Conservation (phyloP, 495 filamentous ascomycete species). For the Hypoxylon rickii region DNA sequence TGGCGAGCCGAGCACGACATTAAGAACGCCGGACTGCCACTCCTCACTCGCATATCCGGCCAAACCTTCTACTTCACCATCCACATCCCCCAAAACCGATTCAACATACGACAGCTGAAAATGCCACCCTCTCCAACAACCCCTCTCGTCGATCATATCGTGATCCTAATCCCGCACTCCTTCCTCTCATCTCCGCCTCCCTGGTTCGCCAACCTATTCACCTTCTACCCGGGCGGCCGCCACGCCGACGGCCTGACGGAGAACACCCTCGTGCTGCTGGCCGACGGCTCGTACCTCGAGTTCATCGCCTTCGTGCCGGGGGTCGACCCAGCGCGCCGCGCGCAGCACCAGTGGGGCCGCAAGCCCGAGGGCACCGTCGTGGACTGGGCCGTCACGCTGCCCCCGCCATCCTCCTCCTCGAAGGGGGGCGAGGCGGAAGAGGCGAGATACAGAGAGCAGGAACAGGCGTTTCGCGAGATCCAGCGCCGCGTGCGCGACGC, state of each 20-base stretch:
- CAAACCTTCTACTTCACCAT: no score
- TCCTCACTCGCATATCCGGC: no score
- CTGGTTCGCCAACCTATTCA: conserved; percentile 57
- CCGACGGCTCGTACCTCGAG: conserved; percentile 63
- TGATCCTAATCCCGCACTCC: conserved; percentile 56
- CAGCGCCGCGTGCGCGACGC: conserved; percentile 33
- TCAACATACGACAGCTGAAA: no score
- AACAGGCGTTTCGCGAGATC: conserved; percentile 34
- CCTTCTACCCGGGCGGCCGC: conserved; percentile 57
- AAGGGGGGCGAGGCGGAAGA: conserved; percentile 4
- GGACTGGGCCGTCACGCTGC: conserved; percentile 58
- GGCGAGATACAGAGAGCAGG: conserved; percentile 26
- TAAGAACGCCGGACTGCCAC: background rate
- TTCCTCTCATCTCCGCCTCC: conserved; percentile 45
- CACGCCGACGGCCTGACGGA: conserved; percentile 58
- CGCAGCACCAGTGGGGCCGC: conserved; percentile 56
- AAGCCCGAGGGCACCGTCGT: conserved; percentile 51
- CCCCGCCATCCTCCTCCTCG: background rate
- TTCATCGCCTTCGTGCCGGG: conserved; percentile 62
- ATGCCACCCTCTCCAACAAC: conserved; percentile 18
- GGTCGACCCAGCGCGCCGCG: conserved; percentile 40
- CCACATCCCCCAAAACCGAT: no score
- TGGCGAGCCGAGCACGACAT: conserved; percentile 24
- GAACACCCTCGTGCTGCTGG: conserved; percentile 60
- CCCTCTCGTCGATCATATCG: conserved; percentile 58